Percentiles rank a stretch among this genome's conserved stretches.
phyloP scores from a whole-genome alignment of 1,139 yeast genomes.

The Saccharomyces pastorianus region DNA sequence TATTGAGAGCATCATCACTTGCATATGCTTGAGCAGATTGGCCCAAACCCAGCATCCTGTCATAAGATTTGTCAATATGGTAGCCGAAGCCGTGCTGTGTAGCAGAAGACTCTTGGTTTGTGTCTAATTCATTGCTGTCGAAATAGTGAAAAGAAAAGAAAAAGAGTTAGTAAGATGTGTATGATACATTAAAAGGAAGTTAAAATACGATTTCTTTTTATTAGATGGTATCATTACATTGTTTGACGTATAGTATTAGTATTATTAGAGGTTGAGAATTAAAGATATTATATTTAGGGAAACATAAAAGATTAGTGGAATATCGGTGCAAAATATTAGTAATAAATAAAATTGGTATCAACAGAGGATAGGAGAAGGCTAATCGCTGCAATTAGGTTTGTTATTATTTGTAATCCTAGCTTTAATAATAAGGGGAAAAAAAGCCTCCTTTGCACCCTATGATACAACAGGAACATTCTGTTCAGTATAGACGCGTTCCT shows the following conservation, averaged over 20 bases:
- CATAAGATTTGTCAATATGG: slow-evolving; percentile 9
- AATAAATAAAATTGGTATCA: neutral
- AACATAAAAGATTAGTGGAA: neutral
- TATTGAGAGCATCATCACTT: neutral
- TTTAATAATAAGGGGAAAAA: neutral
- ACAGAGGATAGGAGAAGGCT: neutral
- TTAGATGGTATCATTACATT: neutral
- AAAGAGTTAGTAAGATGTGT: neutral
- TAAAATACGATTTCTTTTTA: neutral
- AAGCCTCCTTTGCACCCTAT: neutral
- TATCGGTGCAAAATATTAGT: neutral
- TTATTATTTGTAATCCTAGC: neutral
- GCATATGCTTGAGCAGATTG: slow-evolving; percentile 12
- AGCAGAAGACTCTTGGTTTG: neutral
- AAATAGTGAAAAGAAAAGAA: neutral
- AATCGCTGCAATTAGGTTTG: neutral
- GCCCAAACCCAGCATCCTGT: slow-evolving; percentile 12
- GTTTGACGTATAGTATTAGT: neutral
- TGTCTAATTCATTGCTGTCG: neutral
- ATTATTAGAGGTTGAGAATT: neutral
- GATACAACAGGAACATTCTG: neutral
- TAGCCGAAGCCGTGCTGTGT: slow-evolving; percentile 5
- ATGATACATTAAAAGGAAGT: neutral
- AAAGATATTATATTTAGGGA: neutral
- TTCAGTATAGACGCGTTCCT: neutral